A percentile compares a stretch with the other conserved stretches of the same genome.
Evolutionary conservation across 768 basidiomycete species (phyloP).

Genomic region (Leccinellum rugosiceps): DNA sequence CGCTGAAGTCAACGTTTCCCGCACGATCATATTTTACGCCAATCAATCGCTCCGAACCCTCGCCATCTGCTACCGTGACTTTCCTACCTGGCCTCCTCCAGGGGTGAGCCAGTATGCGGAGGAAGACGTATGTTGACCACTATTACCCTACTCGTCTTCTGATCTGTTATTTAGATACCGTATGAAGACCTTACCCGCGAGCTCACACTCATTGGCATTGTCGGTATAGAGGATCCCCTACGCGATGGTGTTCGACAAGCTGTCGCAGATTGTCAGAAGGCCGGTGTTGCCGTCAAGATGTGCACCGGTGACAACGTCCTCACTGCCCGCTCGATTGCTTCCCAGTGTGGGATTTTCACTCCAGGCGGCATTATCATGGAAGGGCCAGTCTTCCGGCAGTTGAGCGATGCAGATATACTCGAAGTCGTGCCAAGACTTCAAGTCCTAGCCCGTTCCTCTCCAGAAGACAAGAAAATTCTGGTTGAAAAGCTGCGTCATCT

Average conservation of each 20-base stretch:
- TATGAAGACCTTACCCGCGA: conserved; percentile 68
- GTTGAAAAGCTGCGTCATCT: conserved; percentile 84
- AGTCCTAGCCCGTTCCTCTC: conserved; percentile 95
- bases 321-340: conserved; percentile 93
- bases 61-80: conserved; percentile 90
- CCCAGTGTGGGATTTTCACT: conserved; percentile 94
- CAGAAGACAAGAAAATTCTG: conserved; percentile 93
- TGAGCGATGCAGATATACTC: conserved; percentile 65
- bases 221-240: conserved; percentile 95
- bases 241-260: conserved; percentile 87
- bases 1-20: conserved; percentile 76
- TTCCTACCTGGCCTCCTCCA: conserved; percentile 79
- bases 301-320: conserved; percentile 97
- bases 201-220: conserved; percentile 83
- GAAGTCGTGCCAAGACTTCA: conserved; percentile 90
- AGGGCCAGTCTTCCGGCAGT: conserved; percentile 86
- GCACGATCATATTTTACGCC: conserved; percentile 97
- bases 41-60: conserved; percentile 95
- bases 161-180: conserved; percentile 45
- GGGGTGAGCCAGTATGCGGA: conserved; percentile 38
- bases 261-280: conserved; percentile 80
- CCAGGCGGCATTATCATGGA: conserved; percentile 97
- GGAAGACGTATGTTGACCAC: conserved; percentile 49
- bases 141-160: background rate
- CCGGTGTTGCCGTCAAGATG: conserved; percentile 96